Evolutionary conservation across 1,284 basidiomycete genomes (phyloP).

Genomic region (Ceratobasidium sp.): DNA sequence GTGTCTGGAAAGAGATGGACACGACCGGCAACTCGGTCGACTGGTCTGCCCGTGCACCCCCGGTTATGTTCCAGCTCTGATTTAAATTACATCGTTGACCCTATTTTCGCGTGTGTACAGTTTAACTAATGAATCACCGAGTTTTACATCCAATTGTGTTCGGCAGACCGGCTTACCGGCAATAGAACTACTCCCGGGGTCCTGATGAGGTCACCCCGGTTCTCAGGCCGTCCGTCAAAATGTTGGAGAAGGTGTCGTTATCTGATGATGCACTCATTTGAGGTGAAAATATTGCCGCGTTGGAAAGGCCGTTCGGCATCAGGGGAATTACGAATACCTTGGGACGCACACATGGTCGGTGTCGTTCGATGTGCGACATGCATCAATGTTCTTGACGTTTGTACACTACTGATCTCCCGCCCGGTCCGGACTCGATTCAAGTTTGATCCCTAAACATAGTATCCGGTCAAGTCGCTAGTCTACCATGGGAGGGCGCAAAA

Average conservation of each 20-base stretch:
- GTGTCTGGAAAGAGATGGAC: conserved; percentile 36
- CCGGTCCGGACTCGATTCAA: neutral
- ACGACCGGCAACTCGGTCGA: conserved; percentile 34
- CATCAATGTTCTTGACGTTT: neutral
- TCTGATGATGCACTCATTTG: neutral
- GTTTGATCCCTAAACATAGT: neutral
- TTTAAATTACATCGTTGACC: conserved; percentile 2
- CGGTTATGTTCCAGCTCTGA: conserved; percentile 36
- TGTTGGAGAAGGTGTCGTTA: conserved; percentile 1
- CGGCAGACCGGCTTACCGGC: too few species aligned
- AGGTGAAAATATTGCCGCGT: neutral
- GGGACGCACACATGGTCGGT: neutral
- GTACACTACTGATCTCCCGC: neutral
- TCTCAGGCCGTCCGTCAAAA: neutral
- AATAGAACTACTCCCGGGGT: neutral
- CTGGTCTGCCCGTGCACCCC: conserved; percentile 35
- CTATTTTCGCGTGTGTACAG: conserved; percentile 10
- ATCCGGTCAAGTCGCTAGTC: neutral
- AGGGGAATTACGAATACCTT: neutral
- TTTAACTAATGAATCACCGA: conserved; percentile 19
- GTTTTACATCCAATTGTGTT: neutral
- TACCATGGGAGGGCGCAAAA: conserved; percentile 6
- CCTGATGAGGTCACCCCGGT: neutral
- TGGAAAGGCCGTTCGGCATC: neutral
- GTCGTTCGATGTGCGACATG: neutral